phyloP scores from a whole-genome alignment of 2,329 filamentous ascomycete species.

The Shiraia bambusicola region DNA sequence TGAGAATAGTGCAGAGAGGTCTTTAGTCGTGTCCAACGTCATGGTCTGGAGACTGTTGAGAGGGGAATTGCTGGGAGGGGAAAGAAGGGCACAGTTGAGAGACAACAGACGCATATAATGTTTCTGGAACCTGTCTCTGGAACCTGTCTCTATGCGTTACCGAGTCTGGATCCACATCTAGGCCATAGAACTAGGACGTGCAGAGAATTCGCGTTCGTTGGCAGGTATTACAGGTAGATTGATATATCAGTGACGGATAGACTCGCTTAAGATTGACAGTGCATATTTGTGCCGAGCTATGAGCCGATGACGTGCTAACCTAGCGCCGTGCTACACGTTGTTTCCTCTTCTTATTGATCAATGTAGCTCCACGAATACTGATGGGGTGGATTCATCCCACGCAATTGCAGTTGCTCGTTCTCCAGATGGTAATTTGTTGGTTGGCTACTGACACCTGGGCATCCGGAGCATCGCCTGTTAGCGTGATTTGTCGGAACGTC shows the following conservation, averaged over 20 bases:
- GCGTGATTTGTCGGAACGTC: slow-evolving; percentile 17
- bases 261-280: slow-evolving; percentile 15
- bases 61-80: slow-evolving; percentile 5
- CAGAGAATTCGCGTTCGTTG: slow-evolving; percentile 21
- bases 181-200: slow-evolving; percentile 17
- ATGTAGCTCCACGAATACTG: slow-evolving; percentile 4
- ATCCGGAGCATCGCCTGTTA: slow-evolving; percentile 19
- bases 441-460: slow-evolving; percentile 20
- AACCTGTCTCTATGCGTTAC: slow-evolving; percentile 11
- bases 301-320: slow-evolving; percentile 23
- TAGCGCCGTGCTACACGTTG: slow-evolving; percentile 8
- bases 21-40: slow-evolving; percentile 68
- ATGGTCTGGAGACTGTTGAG: slow-evolving; percentile 45
- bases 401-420: slow-evolving; percentile 1
- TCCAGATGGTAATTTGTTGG: slow-evolving; percentile 2
- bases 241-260: slow-evolving; percentile 1
- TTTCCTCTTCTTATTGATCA: slow-evolving; percentile 20
- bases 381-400: slow-evolving; percentile 13
- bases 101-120: slow-evolving; percentile 23
- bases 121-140: slow-evolving; percentile 12
- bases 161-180: slow-evolving; percentile 12
- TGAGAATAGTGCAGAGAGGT: slow-evolving; percentile 70
- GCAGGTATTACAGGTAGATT: too few relatives aligned
- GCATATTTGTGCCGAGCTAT: slow-evolving; percentile 12
- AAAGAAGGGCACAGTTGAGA: slow-evolving; percentile 7